Evolutionary conservation across 2,329 filamentous ascomycete species (phyloP), one percentile per base, ranked within the genome.

Genomic region (Colletotrichum eleusines): DNA sequence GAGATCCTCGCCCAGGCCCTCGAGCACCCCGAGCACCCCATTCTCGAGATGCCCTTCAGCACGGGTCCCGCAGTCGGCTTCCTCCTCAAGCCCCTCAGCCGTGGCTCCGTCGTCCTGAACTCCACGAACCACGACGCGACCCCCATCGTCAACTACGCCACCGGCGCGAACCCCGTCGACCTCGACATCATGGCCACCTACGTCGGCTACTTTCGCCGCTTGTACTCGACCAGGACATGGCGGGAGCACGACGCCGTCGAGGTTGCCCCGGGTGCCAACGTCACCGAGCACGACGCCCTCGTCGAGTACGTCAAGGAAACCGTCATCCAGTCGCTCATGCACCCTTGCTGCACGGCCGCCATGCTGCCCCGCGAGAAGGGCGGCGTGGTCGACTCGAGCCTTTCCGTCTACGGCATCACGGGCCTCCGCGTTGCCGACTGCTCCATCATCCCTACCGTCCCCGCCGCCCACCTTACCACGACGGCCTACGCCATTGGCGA

Each of bases 401-500:
- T 60, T 12, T 46, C 40, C 42, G 78, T 80, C 1, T 77, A 79
- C n/a, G 78, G 78, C 1, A 74, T 79, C 0, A 46, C 69, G 23
- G 72, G 72, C 0, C 60, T 79, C 5, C 73, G 77, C 4, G 75
- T 79, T 1, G 65, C 76, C 3, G 77, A 79, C 44, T 77, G 77
- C 6, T 77, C 75, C 54, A 50, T 79, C 6, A 78, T 79, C 73
- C 77, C 77, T 26, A 50, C 42, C 31, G 18, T 60, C 40, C 58
- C 58, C 26, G 58, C n/a, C 23, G 28, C 44, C 20, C 42, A 60
- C 20, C 48, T 33, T 12, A 46, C 58, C 40, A 46, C 40, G 42
- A 44, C 58, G 42, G 86, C 85, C 6, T 88, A 87, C 75, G 85
- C 84, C 3, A 86, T 88, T 73, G 86, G 84, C 0, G 86, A 88